phyloP scores from a whole-genome alignment of 2,329 filamentous ascomycete species.

The Fusarium sororula region DNA sequence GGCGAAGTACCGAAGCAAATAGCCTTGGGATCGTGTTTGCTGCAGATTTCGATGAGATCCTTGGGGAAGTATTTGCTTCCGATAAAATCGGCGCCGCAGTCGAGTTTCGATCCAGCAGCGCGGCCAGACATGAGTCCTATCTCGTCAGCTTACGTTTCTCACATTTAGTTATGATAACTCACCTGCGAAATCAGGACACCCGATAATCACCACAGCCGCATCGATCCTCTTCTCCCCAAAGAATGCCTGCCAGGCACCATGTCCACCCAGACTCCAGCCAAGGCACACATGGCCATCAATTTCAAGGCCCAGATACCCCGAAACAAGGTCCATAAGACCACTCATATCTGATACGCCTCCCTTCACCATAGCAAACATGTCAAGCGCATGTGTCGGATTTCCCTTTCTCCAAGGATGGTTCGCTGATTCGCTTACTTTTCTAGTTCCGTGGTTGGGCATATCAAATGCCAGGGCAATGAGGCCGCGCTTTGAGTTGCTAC shows the following conservation, averaged over 20 bases:
- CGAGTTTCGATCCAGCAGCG: constrained; percentile 70
- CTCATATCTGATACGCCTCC: constrained; percentile 79
- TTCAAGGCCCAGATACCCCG: constrained; percentile 69
- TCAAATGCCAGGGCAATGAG: constrained; percentile 88
- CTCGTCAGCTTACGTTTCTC: background rate
- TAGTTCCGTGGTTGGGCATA: constrained; percentile 88
- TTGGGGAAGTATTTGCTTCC: constrained; percentile 81
- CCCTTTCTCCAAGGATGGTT: constrained; percentile 84
- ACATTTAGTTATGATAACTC: constrained; percentile 23
- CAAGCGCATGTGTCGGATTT: constrained; percentile 83
- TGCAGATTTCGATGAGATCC: constrained; percentile 70
- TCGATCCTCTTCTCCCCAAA: constrained; percentile 81
- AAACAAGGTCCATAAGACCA: constrained; percentile 78
- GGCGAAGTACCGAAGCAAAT: constrained; percentile 69
- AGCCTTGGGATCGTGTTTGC: constrained; percentile 77
- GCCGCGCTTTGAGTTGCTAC: constrained; percentile 54
- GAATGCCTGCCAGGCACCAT: constrained; percentile 85
- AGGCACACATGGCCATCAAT: constrained; percentile 76
- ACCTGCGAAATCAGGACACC: constrained; percentile 88
- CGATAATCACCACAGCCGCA: constrained; percentile 83
- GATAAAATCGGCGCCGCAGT: constrained; percentile 70
- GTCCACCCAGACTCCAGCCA: constrained; percentile 87
- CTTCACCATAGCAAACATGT: constrained; percentile 86
- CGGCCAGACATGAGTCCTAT: constrained; percentile 78
- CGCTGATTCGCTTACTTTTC: constrained; percentile 71